A percentile compares a stretch with the other conserved stretches of the same genome.
Evolutionary conservation across 2,329 filamentous ascomycete species (phyloP).

Genomic region (Mycosphaerella arachidis): DNA sequence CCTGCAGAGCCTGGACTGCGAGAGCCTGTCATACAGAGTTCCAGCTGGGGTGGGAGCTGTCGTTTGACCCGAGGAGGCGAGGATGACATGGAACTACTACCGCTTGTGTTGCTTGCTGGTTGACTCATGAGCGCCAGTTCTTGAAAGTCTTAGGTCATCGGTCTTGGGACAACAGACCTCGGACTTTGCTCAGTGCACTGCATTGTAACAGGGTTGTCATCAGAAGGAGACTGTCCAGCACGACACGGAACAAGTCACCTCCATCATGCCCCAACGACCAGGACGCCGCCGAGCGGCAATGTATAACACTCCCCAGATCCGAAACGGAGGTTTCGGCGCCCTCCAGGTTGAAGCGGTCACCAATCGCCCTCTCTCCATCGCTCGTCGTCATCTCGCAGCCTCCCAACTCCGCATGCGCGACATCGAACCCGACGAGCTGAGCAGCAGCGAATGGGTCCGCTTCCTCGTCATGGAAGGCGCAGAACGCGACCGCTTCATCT

Average conservation of each 20-base stretch:
- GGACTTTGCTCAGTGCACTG: neutral
- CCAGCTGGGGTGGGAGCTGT: neutral
- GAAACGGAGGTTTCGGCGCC: slow-evolving; percentile 33
- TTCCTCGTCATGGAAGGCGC: slow-evolving; percentile 33
- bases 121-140: neutral
- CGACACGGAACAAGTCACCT: neutral
- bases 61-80: neutral
- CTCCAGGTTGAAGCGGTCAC: slow-evolving; percentile 34
- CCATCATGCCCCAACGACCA: slow-evolving; percentile 24
- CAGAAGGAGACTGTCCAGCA: neutral
- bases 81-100: neutral
- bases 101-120: neutral
- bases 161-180: neutral
- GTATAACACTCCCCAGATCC: slow-evolving; percentile 34
- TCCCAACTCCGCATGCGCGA: slow-evolving; percentile 33
- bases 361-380: slow-evolving; percentile 32
- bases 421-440: slow-evolving; percentile 34
- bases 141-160: neutral
- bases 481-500: slow-evolving; percentile 34
- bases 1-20: neutral
- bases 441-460: slow-evolving; percentile 32
- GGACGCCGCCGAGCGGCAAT: slow-evolving; percentile 26
- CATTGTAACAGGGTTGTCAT: neutral
- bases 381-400: slow-evolving; percentile 32
- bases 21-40: neutral